phyloP scores from a whole-genome alignment of 306 rosid species.

The Fragaria nilgerrensis region DNA sequence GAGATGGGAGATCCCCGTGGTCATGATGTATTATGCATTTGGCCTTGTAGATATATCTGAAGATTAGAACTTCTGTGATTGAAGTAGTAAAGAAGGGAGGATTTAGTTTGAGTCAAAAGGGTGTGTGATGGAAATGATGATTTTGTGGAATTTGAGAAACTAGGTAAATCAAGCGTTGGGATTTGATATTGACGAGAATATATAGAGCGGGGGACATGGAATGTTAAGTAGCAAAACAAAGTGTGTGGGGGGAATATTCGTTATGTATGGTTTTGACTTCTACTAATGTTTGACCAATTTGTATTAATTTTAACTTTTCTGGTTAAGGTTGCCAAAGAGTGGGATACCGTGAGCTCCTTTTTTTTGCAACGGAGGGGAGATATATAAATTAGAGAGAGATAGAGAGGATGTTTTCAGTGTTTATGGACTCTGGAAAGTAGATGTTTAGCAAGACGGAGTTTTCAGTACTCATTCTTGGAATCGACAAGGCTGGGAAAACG shows the following conservation, averaged over 20 bases:
- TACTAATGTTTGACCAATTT: slow-evolving; percentile 17
- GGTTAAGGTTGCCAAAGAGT: slow-evolving; percentile 22
- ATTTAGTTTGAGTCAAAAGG: not conserved
- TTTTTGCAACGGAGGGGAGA: slow-evolving; percentile 30
- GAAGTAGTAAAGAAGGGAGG: not conserved
- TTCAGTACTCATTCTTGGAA: slow-evolving; percentile 93
- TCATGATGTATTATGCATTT: not conserved
- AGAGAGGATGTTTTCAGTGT: slow-evolving; percentile 93
- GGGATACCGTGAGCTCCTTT: slow-evolving; percentile 37
- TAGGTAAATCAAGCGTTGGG: not conserved
- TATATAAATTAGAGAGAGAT: slow-evolving; percentile 43
- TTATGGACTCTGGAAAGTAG: slow-evolving; percentile 95
- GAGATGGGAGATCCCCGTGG: not conserved
- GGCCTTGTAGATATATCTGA: slow-evolving; percentile 2
- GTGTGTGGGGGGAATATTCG: not conserved
- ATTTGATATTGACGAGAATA: not conserved
- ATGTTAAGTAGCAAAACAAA: not conserved
- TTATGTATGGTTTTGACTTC: not conserved
- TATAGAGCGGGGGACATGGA: not conserved
- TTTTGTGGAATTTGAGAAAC: not conserved
- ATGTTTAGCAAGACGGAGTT: slow-evolving; percentile 85
- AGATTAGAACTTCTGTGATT: not conserved
- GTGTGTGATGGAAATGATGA: not conserved
- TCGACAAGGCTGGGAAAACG: slow-evolving; percentile 99
- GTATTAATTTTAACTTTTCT: too few relatives aligned